Evolutionary conservation across 495 filamentous ascomycete genomes (phyloP).

Genomic region (Aspergillus homomorphus): DNA sequence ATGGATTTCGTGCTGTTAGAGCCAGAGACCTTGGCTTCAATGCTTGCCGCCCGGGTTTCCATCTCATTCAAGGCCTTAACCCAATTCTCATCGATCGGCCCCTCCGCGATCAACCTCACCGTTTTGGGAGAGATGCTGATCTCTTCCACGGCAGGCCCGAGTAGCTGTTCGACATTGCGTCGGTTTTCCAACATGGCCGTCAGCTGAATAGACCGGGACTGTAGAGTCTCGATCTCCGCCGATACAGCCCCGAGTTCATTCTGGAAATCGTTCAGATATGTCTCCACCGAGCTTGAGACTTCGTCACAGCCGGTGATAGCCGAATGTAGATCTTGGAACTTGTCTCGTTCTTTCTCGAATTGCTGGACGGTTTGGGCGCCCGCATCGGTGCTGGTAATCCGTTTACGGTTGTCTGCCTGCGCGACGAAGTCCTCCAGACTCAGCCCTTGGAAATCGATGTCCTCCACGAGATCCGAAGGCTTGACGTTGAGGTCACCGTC

Average conservation of each 20-base stretch:
- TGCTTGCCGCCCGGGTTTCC: slow-evolving; percentile 68
- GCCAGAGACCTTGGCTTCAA: slow-evolving; percentile 63
- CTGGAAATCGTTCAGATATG: slow-evolving; percentile 87
- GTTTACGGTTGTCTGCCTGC: slow-evolving; percentile 35
- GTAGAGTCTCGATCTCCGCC: slow-evolving; percentile 89
- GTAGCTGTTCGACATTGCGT: slow-evolving; percentile 78
- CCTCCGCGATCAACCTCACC: slow-evolving; percentile 79
- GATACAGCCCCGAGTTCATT: slow-evolving; percentile 88
- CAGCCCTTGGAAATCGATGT: slow-evolving; percentile 76
- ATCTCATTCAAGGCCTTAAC: slow-evolving; percentile 79
- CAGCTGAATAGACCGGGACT: slow-evolving; percentile 76
- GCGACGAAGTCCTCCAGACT: slow-evolving; percentile 69
- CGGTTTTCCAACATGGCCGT: slow-evolving; percentile 88
- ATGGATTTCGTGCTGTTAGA: slow-evolving; percentile 66
- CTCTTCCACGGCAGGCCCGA: slow-evolving; percentile 90
- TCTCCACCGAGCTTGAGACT: slow-evolving; percentile 88
- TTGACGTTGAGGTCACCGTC: slow-evolving; percentile 18
- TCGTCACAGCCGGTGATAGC: slow-evolving; percentile 90
- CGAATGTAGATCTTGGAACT: slow-evolving; percentile 86
- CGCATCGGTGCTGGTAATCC: slow-evolving; percentile 45
- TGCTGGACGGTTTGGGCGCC: slow-evolving; percentile 71
- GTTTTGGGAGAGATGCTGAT: slow-evolving; percentile 80
- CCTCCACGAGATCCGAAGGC: slow-evolving; percentile 49
- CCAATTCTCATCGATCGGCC: slow-evolving; percentile 87
- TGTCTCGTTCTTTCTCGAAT: slow-evolving; percentile 81